Conservation (phyloP, 768 basidiomycete genomes). For the Vararia minispora region DNA sequence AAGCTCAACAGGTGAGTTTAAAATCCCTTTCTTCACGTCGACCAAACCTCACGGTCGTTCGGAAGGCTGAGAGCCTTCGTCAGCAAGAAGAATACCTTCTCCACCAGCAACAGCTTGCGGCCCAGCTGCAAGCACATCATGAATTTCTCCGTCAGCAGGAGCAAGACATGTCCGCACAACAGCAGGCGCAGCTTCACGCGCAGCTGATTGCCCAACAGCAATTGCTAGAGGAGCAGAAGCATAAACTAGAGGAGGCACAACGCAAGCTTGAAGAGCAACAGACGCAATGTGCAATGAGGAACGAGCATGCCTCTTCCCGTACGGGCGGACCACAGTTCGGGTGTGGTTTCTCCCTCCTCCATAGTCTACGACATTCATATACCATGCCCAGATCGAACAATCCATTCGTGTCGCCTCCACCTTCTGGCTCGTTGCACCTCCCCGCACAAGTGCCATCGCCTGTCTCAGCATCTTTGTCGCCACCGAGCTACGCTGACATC, state of each 20-base stretch:
- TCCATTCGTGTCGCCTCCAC: slow-evolving; percentile 61
- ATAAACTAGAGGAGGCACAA: slow-evolving; percentile 35
- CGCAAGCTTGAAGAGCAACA: slow-evolving; percentile 31
- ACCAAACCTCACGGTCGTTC: background rate
- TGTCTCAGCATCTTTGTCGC: too few species aligned
- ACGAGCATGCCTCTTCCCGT: too few species aligned
- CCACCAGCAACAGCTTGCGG: slow-evolving; percentile 53
- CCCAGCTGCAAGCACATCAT: too few species aligned
- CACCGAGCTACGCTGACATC: too few species aligned
- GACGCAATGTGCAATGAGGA: too few species aligned
- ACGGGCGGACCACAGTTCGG: slow-evolving; percentile 60
- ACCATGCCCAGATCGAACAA: slow-evolving; percentile 81
- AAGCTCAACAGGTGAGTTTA: slow-evolving; percentile 80
- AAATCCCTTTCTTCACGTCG: slow-evolving; percentile 24
- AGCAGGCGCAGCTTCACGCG: too few species aligned
- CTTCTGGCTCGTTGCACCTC: too few species aligned
- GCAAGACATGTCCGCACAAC: too few species aligned
- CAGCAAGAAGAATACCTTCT: slow-evolving; percentile 61
- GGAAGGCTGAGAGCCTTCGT: slow-evolving; percentile 32
- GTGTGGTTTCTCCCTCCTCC: slow-evolving; percentile 18
- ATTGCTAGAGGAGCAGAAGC: slow-evolving; percentile 37
- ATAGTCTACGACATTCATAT: slow-evolving; percentile 1
- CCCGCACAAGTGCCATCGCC: too few species aligned
- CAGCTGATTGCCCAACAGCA: slow-evolving; percentile 55
- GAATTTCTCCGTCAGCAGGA: too few species aligned